phyloP scores from a whole-genome alignment of 306 rosid species.

The Malus asiatica region DNA sequence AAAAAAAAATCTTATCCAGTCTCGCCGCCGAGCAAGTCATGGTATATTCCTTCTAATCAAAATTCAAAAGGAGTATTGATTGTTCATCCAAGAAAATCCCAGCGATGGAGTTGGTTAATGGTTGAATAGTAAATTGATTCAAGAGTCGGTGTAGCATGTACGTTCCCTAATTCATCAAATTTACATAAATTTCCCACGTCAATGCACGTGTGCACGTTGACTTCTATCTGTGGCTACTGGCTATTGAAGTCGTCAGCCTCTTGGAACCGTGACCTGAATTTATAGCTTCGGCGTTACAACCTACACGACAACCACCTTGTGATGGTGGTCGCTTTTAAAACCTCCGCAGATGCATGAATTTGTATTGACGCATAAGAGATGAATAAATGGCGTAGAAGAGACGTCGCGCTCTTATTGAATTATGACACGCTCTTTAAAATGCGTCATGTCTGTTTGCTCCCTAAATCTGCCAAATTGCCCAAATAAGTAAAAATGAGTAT shows the following conservation, averaged over 20 bases:
- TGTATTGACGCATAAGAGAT: not conserved
- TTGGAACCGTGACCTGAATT: not conserved
- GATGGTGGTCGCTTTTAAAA: not conserved
- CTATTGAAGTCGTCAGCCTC: not conserved
- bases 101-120: not conserved
- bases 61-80: not conserved
- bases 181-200: not conserved
- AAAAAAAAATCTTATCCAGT: too few relatives aligned
- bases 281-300: not conserved
- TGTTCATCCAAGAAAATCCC: not conserved
- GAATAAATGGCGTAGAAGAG: not conserved
- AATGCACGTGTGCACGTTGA: conserved; percentile 5
- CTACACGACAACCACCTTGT: not conserved
- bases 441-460: too few relatives aligned
- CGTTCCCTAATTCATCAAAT: not conserved
- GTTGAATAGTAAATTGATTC: not conserved
- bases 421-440: too few relatives aligned
- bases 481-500: too few relatives aligned
- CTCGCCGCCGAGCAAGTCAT: not conserved
- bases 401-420: not conserved
- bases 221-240: not conserved
- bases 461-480: too few relatives aligned
- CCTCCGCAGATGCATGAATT: not conserved
- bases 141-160: not conserved
- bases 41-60: not conserved